Conservation (phyloP, 768 basidiomycete genomes). For the Boletus pseudopeckii region DNA sequence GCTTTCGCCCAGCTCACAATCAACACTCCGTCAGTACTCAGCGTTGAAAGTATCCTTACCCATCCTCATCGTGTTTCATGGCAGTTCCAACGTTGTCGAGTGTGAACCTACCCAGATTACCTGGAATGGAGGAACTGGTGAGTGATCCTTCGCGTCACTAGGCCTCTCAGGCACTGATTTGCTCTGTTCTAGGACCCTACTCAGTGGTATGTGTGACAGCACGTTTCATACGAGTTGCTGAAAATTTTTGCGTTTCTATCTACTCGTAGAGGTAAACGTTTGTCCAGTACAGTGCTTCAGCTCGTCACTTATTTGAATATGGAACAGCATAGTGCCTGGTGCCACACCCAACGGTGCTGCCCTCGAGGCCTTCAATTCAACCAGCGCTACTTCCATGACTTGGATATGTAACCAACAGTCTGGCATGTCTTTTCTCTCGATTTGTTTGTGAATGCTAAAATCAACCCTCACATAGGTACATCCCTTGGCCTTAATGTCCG, state of each 20-base stretch:
- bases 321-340: slow-evolving; percentile 53
- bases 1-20: slow-evolving; percentile 50
- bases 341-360: slow-evolving; percentile 40
- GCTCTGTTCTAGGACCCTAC: slow-evolving; percentile 48
- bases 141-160: slow-evolving; percentile 20
- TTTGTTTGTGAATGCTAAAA: not conserved
- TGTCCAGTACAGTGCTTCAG: not conserved
- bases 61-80: slow-evolving; percentile 4
- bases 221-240: not conserved
- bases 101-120: slow-evolving; percentile 56
- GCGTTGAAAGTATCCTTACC: not conserved
- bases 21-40: slow-evolving; percentile 66
- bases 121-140: slow-evolving; percentile 59
- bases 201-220: slow-evolving; percentile 50
- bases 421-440: slow-evolving; percentile 30
- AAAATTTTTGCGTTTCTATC: not conserved
- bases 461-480: slow-evolving; percentile 35
- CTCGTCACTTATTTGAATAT: not conserved
- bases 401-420: slow-evolving; percentile 49
- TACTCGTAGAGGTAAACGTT: slow-evolving; percentile 38
- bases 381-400: slow-evolving; percentile 39
- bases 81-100: slow-evolving; percentile 45
- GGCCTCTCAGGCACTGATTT: not conserved
- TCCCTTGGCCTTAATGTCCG: slow-evolving; percentile 55
- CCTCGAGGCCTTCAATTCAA: slow-evolving; percentile 44